Evolutionary conservation across 192 early-diverging fungal genomes (phyloP).

Genomic region (Coemansia pectinata): DNA sequence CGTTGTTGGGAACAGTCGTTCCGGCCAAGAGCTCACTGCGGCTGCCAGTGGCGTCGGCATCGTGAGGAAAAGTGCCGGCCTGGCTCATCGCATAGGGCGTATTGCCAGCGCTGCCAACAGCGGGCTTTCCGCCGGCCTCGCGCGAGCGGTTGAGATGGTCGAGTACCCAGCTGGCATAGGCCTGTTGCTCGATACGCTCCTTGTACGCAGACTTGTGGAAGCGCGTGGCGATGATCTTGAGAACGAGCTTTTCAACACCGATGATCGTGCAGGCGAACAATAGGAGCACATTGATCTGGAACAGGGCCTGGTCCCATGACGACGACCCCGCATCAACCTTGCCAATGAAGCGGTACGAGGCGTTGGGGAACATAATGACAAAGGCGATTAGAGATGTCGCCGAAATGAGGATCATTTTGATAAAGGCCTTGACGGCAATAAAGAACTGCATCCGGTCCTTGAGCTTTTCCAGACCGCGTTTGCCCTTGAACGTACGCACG

Average conservation of each 20-base stretch:
- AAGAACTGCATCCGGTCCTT: conserved; percentile 60
- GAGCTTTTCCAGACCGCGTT: conserved; percentile 52
- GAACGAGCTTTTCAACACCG: conserved; percentile 61
- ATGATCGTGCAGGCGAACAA: conserved; percentile 56
- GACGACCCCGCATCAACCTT: conserved; percentile 35
- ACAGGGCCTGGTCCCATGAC: conserved; percentile 56
- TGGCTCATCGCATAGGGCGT: conserved; percentile 25
- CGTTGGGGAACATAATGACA: conserved; percentile 56
- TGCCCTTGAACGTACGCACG: conserved; percentile 47
- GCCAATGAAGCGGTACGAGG: conserved; percentile 52
- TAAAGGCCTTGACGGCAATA: conserved; percentile 57
- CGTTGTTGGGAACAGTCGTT: background rate
- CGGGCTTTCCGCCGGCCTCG: conserved; percentile 16
- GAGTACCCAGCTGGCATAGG: conserved; percentile 62
- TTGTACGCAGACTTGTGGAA: conserved; percentile 68
- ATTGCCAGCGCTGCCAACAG: conserved; percentile 7
- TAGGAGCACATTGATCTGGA: conserved; percentile 57
- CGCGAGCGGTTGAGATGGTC: conserved; percentile 60
- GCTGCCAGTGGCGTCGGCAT: conserved; percentile 24
- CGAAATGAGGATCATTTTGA: conserved; percentile 59
- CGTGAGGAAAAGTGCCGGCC: conserved; percentile 19
- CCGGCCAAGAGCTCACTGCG: conserved; percentile 36
- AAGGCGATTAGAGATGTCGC: conserved; percentile 57
- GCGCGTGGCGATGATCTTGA: conserved; percentile 64
- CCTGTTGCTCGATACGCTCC: conserved; percentile 62